These are phyloP conservation scores for Xylaria sp. DNA, from an alignment of 2,329 filamentous ascomycete genomes.

Conservation along the genomic window DNA sequence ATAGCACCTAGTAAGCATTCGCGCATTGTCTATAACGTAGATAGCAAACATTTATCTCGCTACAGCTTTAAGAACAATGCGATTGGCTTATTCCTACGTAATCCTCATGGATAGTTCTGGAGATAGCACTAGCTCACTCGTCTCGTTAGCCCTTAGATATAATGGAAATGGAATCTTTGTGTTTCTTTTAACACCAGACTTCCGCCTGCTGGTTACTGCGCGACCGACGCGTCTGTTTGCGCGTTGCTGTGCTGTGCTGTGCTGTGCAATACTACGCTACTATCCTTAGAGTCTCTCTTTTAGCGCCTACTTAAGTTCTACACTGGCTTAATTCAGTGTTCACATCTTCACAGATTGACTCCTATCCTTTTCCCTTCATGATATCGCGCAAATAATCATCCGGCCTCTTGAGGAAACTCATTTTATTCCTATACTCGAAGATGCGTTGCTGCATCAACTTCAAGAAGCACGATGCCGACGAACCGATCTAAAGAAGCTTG, in stretches of 20 bases:
- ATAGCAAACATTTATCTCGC: not conserved
- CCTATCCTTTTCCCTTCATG: not conserved
- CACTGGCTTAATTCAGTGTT: not conserved
- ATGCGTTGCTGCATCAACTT: constrained; percentile 21
- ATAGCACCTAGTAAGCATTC: not conserved
- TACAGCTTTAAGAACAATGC: too few relatives aligned
- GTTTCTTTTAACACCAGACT: not conserved
- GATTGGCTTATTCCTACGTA: too few relatives aligned
- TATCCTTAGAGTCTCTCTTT: not conserved
- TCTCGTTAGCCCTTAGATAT: not conserved
- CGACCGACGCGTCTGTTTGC: not conserved
- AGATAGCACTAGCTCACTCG: not conserved
- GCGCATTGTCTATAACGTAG: not conserved
- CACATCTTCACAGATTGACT: not conserved
- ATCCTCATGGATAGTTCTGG: too few relatives aligned
- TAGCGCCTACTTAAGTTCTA: not conserved
- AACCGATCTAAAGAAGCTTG: constrained; percentile 7
- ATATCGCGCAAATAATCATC: too few relatives aligned
- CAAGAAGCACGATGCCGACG: not conserved
- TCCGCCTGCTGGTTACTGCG: not conserved
- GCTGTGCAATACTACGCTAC: not conserved
- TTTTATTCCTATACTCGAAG: not conserved
- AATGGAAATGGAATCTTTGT: not conserved
- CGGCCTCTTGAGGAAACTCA: not conserved
- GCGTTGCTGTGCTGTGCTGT: not conserved